Percentiles rank a stretch among this genome's conserved stretches.
Evolutionary conservation across 2,329 filamentous ascomycete genomes (phyloP).

Genomic region (Exophiala phaeomuriformis): DNA sequence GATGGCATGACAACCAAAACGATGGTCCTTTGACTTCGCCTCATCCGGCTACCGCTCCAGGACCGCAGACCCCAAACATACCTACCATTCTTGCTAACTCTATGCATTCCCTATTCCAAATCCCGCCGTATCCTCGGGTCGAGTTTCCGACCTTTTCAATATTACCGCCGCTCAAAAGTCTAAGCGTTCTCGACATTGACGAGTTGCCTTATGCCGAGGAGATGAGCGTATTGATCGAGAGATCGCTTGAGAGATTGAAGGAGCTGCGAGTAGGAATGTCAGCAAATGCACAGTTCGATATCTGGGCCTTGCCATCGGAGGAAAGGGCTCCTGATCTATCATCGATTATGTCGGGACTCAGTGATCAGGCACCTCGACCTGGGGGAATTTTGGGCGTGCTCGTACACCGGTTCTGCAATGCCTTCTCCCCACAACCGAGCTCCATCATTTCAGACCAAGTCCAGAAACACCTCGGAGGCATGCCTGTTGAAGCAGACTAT

Average conservation of each 20-base stretch:
- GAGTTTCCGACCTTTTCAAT: slow-evolving; percentile 76
- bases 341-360: slow-evolving; percentile 28
- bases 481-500: neutral
- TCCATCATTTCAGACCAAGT: neutral
- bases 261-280: slow-evolving; percentile 71
- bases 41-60: slow-evolving; percentile 22
- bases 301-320: slow-evolving; percentile 22
- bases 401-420: slow-evolving; percentile 59
- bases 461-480: neutral
- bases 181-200: slow-evolving; percentile 74
- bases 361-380: slow-evolving; percentile 51
- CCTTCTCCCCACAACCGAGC: slow-evolving; percentile 14
- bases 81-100: slow-evolving; percentile 23
- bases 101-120: slow-evolving; percentile 23
- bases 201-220: slow-evolving; percentile 77
- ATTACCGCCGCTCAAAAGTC: slow-evolving; percentile 63
- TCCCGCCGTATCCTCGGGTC: slow-evolving; percentile 48
- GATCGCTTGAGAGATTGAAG: slow-evolving; percentile 57
- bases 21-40: slow-evolving; percentile 36
- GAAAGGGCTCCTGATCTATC: slow-evolving; percentile 19
- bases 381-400: slow-evolving; percentile 61
- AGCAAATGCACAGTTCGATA: slow-evolving; percentile 42
- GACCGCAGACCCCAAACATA: slow-evolving; percentile 17
- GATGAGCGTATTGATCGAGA: slow-evolving; percentile 67
- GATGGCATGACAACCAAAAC: slow-evolving; percentile 70